Conservation (phyloP, 148 eudicot species). For the Nyssa sinensis region DNA sequence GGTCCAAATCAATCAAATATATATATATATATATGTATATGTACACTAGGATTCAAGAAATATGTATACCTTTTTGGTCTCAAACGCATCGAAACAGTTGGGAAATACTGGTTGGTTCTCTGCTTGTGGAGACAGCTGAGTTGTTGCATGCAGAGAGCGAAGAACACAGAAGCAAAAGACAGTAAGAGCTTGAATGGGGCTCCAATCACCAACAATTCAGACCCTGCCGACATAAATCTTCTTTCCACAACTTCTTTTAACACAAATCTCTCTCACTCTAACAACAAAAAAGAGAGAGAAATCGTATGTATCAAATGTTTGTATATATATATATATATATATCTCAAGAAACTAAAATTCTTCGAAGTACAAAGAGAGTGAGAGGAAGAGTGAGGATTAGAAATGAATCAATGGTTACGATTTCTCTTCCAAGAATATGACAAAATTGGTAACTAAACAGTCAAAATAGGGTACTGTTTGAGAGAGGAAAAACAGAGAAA, state of each 20-base stretch:
- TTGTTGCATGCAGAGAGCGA: conserved; percentile 20
- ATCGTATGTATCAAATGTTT: neutral
- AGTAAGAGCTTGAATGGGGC: conserved; percentile 50
- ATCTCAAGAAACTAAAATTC: neutral
- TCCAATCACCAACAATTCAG: conserved; percentile 40
- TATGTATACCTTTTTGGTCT: conserved; percentile 61
- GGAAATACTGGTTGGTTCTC: conserved; percentile 28
- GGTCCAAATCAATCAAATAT: neutral
- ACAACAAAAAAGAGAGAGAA: conserved; percentile 3
- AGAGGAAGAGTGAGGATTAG: conserved; percentile 18
- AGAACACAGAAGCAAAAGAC: conserved; percentile 12
- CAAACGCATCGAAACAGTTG: conserved; percentile 88
- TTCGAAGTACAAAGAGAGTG: neutral
- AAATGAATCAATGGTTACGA: conserved; percentile 14
- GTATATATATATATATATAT: neutral
- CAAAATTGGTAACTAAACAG: neutral
- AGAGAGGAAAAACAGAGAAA: neutral
- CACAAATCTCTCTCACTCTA: conserved; percentile 12
- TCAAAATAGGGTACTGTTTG: neutral
- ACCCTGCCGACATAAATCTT: conserved; percentile 50
- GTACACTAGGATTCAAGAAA: conserved; percentile 14
- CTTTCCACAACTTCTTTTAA: neutral
- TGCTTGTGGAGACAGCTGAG: conserved; percentile 58
- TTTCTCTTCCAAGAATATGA: neutral
- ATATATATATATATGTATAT: neutral